A percentile compares a stretch with the other conserved stretches of the same genome.
These are phyloP conservation scores for Dactylella cylindrospora DNA, from an alignment of 2,329 filamentous ascomycete genomes.

Conservation along the genomic window DNA sequence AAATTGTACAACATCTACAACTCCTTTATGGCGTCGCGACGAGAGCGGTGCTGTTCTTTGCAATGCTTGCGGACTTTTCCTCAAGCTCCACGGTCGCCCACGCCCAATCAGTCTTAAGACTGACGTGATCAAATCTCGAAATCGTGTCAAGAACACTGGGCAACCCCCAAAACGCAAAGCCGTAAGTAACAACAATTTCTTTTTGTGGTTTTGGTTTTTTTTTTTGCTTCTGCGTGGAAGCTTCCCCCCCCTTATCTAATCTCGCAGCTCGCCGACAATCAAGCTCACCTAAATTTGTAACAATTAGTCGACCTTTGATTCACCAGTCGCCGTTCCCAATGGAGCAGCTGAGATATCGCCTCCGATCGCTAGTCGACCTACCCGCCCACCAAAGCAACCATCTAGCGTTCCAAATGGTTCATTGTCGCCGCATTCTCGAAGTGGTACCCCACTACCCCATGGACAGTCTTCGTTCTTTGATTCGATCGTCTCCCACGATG, in stretches of 20 bases:
- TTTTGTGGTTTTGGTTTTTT: constrained; percentile 15
- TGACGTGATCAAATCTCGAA: constrained; percentile 98
- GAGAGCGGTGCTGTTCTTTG: constrained; percentile 93
- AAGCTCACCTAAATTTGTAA: constrained; percentile 31
- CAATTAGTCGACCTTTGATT: constrained; percentile 52
- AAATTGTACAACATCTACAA: constrained; percentile 94
- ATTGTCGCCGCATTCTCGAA: constrained; percentile 48
- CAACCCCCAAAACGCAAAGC: constrained; percentile 64
- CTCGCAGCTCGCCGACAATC: constrained; percentile 42
- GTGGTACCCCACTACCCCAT: constrained; percentile 47
- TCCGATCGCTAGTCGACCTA: constrained; percentile 28
- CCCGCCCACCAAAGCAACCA: constrained; percentile 53
- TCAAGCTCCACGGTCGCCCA: constrained; percentile 91
- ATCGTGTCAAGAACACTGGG: constrained; percentile 87
- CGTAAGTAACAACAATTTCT: constrained; percentile 63
- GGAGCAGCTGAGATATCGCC: constrained; percentile 57
- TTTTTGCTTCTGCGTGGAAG: constrained; percentile 22
- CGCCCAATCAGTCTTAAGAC: constrained; percentile 96
- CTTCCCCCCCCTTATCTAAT: constrained; percentile 30
- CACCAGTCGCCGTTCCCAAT: constrained; percentile 46
- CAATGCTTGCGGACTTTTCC: constrained; percentile 96
- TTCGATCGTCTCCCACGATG: constrained; percentile 47
- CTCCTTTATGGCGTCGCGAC: constrained; percentile 94
- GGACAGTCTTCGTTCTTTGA: constrained; percentile 47
- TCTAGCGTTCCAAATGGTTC: constrained; percentile 47